phyloP scores from a whole-genome alignment of 2,329 filamentous ascomycete genomes.

The Penicillium frequentans region DNA sequence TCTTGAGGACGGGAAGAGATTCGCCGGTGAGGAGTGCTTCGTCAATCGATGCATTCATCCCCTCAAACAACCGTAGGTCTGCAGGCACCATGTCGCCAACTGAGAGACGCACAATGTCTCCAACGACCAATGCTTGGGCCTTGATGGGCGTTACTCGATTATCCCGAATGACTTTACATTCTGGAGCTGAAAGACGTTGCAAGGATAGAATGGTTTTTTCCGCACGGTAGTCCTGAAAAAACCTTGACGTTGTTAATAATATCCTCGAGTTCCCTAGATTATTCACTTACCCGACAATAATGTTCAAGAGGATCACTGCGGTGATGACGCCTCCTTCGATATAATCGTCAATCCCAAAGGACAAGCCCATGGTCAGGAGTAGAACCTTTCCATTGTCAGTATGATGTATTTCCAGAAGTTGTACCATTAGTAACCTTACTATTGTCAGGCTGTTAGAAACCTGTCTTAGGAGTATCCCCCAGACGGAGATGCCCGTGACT shows the following conservation, averaged over 20 bases:
- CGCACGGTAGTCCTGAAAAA: conserved; percentile 60
- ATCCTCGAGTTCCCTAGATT: too few species aligned
- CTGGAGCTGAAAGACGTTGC: conserved; percentile 56
- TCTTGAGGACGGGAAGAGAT: conserved; percentile 60
- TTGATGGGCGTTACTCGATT: conserved; percentile 54
- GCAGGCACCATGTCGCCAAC: conserved; percentile 61
- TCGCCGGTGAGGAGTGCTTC: conserved; percentile 64
- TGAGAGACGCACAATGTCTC: conserved; percentile 54
- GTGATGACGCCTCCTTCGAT: conserved; percentile 61
- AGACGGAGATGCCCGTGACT: conserved; percentile 69
- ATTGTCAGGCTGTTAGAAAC: conserved; percentile 75
- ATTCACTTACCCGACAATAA: conserved; percentile 49
- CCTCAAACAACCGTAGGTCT: conserved; percentile 55
- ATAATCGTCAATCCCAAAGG: conserved; percentile 56
- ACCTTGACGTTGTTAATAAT: conserved; percentile 28
- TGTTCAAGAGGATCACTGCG: conserved; percentile 59
- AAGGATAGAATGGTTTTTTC: conserved; percentile 62
- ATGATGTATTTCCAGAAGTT: not conserved
- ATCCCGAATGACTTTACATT: conserved; percentile 57
- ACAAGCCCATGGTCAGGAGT: conserved; percentile 69
- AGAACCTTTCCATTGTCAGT: conserved; percentile 57
- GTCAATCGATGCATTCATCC: conserved; percentile 74
- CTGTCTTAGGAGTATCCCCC: conserved; percentile 75
- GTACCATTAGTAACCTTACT: conserved; percentile 39
- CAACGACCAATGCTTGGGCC: conserved; percentile 60